Evolutionary conservation across 2,329 filamentous ascomycete genomes (phyloP).

Genomic region (Paraphaeosphaeria minitans): DNA sequence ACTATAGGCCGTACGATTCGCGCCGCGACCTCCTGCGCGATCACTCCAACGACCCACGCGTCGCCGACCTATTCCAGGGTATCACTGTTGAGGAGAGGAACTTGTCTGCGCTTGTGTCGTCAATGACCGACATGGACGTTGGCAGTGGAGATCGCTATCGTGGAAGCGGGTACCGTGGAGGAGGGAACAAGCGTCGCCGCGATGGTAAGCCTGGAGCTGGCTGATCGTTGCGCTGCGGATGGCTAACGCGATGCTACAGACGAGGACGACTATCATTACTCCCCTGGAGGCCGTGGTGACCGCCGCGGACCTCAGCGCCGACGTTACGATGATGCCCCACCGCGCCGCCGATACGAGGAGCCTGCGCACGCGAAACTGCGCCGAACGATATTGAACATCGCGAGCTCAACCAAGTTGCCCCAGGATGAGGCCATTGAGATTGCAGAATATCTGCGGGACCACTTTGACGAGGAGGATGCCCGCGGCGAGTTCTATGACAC

Average conservation of each 20-base stretch:
- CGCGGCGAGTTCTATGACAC: slow-evolving; percentile 75
- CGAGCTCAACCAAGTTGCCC: slow-evolving; percentile 44
- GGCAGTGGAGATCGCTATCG: slow-evolving; percentile 33
- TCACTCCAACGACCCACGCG: slow-evolving; percentile 9
- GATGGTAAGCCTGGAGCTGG: slow-evolving; percentile 34
- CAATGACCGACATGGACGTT: slow-evolving; percentile 38
- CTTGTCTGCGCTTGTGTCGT: slow-evolving; percentile 19
- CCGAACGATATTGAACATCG: slow-evolving; percentile 43
- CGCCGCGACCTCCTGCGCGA: not conserved
- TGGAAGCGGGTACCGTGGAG: slow-evolving; percentile 21
- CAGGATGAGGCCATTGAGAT: slow-evolving; percentile 46
- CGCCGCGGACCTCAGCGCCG: slow-evolving; percentile 40
- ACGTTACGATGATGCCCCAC: slow-evolving; percentile 25
- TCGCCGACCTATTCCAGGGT: slow-evolving; percentile 5
- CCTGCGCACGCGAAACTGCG: slow-evolving; percentile 42
- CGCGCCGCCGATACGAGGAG: slow-evolving; percentile 43
- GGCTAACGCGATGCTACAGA: slow-evolving; percentile 25
- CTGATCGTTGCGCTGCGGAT: not conserved
- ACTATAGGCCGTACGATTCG: slow-evolving; percentile 1
- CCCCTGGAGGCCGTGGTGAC: slow-evolving; percentile 31
- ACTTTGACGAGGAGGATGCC: slow-evolving; percentile 77
- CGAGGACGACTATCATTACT: slow-evolving; percentile 30
- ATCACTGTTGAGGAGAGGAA: slow-evolving; percentile 17
- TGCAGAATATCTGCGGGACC: slow-evolving; percentile 72
- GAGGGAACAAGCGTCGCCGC: slow-evolving; percentile 40